Evolutionary conservation across 768 basidiomycete species (phyloP).

Genomic region (Kwoniella mangroviensis): DNA sequence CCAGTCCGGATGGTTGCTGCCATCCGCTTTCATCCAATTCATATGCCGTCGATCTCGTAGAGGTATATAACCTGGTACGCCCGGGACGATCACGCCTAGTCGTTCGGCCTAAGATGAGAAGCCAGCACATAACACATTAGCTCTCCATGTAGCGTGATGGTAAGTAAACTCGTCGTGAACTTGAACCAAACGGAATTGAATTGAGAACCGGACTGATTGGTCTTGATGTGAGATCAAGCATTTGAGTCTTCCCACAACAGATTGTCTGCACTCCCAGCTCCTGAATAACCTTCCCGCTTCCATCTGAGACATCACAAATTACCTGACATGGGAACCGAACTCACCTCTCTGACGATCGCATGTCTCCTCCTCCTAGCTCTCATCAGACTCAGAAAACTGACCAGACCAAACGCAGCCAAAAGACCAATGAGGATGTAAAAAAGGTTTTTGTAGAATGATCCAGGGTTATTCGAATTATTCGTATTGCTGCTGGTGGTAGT

Average conservation of each 20-base stretch:
- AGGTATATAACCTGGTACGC: conserved; percentile 49
- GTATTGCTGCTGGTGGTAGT: conserved; percentile 5
- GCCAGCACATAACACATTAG: no score
- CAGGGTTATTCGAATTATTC: neutral
- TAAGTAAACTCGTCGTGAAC: no score
- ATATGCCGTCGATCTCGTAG: conserved; percentile 34
- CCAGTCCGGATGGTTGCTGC: conserved; percentile 40
- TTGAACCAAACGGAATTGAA: no score
- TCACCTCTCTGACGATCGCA: conserved; percentile 42
- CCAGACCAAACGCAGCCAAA: conserved; percentile 40
- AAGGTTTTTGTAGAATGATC: conserved; percentile 30
- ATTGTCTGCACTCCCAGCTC: no score
- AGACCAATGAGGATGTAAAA: conserved; percentile 56
- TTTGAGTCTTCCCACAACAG: neutral
- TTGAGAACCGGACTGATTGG: no score
- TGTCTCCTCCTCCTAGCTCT: conserved; percentile 42
- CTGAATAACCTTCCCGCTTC: neutral
- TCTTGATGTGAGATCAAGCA: no score
- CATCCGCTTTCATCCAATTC: conserved; percentile 30
- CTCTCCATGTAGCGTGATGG: no score
- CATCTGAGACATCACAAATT: no score
- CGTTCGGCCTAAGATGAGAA: conserved; percentile 32
- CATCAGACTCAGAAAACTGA: conserved; percentile 41
- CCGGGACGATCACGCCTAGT: conserved; percentile 49
- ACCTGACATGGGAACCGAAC: neutral